Evolutionary conservation across 2,329 filamentous ascomycete species (phyloP), one percentile per base, ranked within the genome.

Genomic region (Fusarium tuaranense): DNA sequence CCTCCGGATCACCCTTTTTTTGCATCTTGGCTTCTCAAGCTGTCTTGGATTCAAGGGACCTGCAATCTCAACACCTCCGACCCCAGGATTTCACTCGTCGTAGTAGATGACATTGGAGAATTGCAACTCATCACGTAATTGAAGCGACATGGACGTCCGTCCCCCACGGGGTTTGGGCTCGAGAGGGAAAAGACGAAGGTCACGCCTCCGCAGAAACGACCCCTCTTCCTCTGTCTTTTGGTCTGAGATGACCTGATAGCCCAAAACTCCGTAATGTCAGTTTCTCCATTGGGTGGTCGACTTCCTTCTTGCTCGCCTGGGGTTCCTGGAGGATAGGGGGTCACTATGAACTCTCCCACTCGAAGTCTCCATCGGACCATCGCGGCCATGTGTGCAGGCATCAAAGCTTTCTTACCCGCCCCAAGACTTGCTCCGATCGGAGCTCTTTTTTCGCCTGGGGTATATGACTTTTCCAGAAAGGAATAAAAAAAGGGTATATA

Each of bases 111-210:
- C 16, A 18, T 38, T 12, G 61, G 36, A n/a, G 57, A 30, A 46
- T 51, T 34, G 59, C 59, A 59, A 38, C 48, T 69, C 7, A 73
- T 75, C 70, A 75, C 69, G 72, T 75, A 75, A 74, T 59, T 18
- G 38, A 30, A 20, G 16, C 48, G 10, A 59, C 57, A 59, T 44
- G 22, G 34, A 22, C 18, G 38, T 55, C 41, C 22, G 14, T 74
- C 69, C 72, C 72, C 72, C 72, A 75, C 66, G 72, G 72, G 70
- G 72, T 71, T 71, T 46, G 16, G 36, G 25, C 12, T 51, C 20
- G 18, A 38, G 38, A 39, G 38, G 20, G 27, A 32, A 30, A 20
- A n/a, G 16, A 30, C 48, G 27, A 59, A 14, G 36, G 14, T 41
- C 38, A 65, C 25, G 25, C 25, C 22, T 59, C 39, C 63, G 27